Conservation (phyloP, 768 basidiomycete species). For the Tricholoma bakamatsutake region DNA sequence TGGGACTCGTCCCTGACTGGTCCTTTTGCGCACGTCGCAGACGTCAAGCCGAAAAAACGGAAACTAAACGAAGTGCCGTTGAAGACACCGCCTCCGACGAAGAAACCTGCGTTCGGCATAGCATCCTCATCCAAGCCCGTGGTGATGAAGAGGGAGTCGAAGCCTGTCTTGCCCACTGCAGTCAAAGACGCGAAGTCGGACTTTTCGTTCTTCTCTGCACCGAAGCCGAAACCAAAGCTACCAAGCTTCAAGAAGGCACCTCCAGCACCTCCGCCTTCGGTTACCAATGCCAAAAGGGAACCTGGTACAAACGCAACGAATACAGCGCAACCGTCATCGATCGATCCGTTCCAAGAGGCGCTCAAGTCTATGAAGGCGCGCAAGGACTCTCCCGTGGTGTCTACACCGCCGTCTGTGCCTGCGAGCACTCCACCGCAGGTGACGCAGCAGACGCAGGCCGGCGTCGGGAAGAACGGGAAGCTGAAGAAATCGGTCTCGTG, state of each 20-base stretch:
- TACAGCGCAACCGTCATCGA: conserved; percentile 69
- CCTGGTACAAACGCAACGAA: conserved; percentile 49
- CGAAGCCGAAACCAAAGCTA: conserved; percentile 77
- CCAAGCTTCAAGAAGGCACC: conserved; percentile 84
- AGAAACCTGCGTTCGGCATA: conserved; percentile 55
- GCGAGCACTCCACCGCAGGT: conserved; percentile 23
- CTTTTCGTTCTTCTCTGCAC: conserved; percentile 84
- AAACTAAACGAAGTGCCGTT: conserved; percentile 52
- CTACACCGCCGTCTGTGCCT: conserved; percentile 45
- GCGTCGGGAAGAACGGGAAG: conserved; percentile 39
- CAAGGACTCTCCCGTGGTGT: conserved; percentile 55
- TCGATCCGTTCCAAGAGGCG: conserved; percentile 79
- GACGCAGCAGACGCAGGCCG: conserved; percentile 13
- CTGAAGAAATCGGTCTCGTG: conserved; percentile 78
- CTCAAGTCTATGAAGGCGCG: conserved; percentile 70
- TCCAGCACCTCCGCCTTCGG: conserved; percentile 23
- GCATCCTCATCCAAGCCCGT: conserved; percentile 35
- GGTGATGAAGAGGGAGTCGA: conserved; percentile 55
- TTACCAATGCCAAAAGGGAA: conserved; percentile 41
- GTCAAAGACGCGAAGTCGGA: conserved; percentile 81
- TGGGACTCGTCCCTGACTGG: conserved; percentile 17
- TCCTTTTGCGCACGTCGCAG: conserved; percentile 25
- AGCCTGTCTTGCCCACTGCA: conserved; percentile 22
- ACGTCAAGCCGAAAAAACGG: conserved; percentile 66
- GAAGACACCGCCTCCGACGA: conserved; percentile 51